Base-by-base conservation (phyloP, 2,329 filamentous ascomycete genomes). In the Aspergillus hiratsukae region DNA sequence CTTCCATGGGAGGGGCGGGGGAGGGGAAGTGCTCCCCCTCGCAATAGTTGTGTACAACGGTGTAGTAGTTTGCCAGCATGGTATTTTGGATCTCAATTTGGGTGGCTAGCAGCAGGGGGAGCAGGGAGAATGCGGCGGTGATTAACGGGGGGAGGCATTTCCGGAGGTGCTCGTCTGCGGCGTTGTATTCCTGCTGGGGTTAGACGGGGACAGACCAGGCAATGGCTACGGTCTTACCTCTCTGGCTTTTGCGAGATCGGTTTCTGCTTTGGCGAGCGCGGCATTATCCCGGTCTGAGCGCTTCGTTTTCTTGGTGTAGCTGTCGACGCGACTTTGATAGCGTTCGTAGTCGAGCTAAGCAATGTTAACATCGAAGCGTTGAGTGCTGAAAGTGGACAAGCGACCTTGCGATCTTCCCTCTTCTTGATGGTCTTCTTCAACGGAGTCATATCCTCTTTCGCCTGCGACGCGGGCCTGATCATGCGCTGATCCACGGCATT, bases 361-460 rank as follows among this genome's bases (percentile, higher is more conserved):
- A 3, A 28, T 46, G 28, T 52, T 23, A 48, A 48, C 40, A 45
- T 21, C 35, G 29, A 35, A 23, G 56, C 62, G 8, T 23, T 37
- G 14, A 17, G 31, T 37, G 31, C 31, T n/a, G 31, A 37, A 17
- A 17, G 31, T 14, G 31, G 31, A 14, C 6, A 37, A 37, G 31
- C 31, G 14, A 82, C 81, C 76, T 90, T 87, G 74, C 86, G 89
- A 66, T 92, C 89, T 69, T 94, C 89, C 49, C 91, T 80, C 72
- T 90, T 91, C 76, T 93, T 94, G 67, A 95, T 90, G 1, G 86
- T 87, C 75, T 91, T 94, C 67, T 88, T 87, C 69, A 94, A 80
- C 2, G 88, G 86, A 61, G 86, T 83, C 58, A 93, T 80, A 53
- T 77, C 83, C 52, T 87, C 84, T 65, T 85, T 87, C 7, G 88